Base-by-base conservation (phyloP, 75 land plant species). In the Isoetes taiwanensis region DNA sequence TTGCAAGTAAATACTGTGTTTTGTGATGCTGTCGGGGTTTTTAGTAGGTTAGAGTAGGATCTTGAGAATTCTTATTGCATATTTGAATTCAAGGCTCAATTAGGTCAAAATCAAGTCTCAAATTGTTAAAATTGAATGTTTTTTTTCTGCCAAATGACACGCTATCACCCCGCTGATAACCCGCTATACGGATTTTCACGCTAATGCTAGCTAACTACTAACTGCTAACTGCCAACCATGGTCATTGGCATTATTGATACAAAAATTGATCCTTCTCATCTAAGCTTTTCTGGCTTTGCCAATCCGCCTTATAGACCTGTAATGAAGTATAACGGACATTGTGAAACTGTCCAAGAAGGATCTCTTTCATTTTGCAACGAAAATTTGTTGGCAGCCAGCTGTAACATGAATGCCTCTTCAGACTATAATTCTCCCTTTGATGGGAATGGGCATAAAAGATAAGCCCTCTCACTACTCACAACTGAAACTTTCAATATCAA, bases 391-490 rank as follows among this genome's bases (percentile, higher is more conserved):
- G 93, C 85, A 63, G 80, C 84, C 24, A 75, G 83, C 61, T 82
- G 93, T 17, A 70, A 73, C 43, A 86, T 90, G 61, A 90, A 86
- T 58, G 69, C 93, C 27, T 61, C 65, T 21, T 23, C 78, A 59
- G 84, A 90, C 61, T 86, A 73, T 70, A 84, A 73, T 39, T 86
- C 97, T 30, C 97, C 97, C 28, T 29, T 90, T 32, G 97, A 90
- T 65, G 97, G 87, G 39, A 93, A 90, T 70, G 97, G 97, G 16
- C 97, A 90, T 80, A 93, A 93, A 73, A 85, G 79, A 87, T 89
- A 55, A 52, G 65, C 30, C 3, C 2, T 19, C 17, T 12, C 1
- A 34, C 27, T 2, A 41, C 1, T 64, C 20, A 16, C 28, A 34
- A 20, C 52, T 14, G 17, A 14, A 46, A 17, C 16, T 58, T 58